These are phyloP conservation scores for Bathelium albidoporum DNA, from an alignment of 495 filamentous ascomycete genomes.

Conservation along the genomic window DNA sequence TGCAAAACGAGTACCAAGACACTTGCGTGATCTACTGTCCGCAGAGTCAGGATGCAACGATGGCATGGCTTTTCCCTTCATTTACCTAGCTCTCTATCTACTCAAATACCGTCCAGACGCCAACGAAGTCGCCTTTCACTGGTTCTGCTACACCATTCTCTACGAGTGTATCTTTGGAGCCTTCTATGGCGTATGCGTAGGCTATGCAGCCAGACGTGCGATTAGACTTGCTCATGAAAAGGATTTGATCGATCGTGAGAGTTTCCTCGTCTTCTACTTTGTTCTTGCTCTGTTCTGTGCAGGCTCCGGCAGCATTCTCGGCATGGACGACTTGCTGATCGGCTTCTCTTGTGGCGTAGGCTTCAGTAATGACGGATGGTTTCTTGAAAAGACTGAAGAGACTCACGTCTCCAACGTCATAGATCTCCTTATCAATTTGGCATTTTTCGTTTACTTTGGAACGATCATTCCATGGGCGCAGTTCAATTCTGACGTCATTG, in stretches of 20 bases:
- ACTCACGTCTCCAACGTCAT: conserved; percentile 99
- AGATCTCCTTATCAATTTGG: conserved; percentile 90
- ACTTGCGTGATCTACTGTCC: conserved; percentile 88
- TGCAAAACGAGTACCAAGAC: conserved; percentile 91
- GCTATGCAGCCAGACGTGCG: conserved; percentile 78
- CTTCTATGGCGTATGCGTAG: conserved; percentile 76
- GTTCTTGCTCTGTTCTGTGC: conserved; percentile 93
- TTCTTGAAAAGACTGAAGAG: conserved; percentile 95
- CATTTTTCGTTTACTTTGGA: conserved; percentile 96
- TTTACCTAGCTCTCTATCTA: conserved; percentile 85
- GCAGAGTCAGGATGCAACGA: conserved; percentile 99
- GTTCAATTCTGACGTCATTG: conserved; percentile 62
- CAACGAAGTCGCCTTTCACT: conserved; percentile 63
- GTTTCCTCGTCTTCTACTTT: conserved; percentile 98
- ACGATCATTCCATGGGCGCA: conserved; percentile 92
- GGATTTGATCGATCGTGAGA: conserved; percentile 87
- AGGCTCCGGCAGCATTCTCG: conserved; percentile 83
- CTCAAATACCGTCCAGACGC: conserved; percentile 65
- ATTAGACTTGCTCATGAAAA: conserved; percentile 83
- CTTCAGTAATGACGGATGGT: conserved; percentile 99
- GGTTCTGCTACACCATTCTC: conserved; percentile 81
- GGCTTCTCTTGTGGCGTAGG: conserved; percentile 92
- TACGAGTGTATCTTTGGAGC: conserved; percentile 96
- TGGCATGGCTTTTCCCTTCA: conserved; percentile 98
- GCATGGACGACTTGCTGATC: conserved; percentile 92